A percentile compares a stretch with the other conserved stretches of the same genome.
These are phyloP conservation scores for Terfezia claveryi DNA, from an alignment of 495 filamentous ascomycete species.

Conservation along the genomic window DNA sequence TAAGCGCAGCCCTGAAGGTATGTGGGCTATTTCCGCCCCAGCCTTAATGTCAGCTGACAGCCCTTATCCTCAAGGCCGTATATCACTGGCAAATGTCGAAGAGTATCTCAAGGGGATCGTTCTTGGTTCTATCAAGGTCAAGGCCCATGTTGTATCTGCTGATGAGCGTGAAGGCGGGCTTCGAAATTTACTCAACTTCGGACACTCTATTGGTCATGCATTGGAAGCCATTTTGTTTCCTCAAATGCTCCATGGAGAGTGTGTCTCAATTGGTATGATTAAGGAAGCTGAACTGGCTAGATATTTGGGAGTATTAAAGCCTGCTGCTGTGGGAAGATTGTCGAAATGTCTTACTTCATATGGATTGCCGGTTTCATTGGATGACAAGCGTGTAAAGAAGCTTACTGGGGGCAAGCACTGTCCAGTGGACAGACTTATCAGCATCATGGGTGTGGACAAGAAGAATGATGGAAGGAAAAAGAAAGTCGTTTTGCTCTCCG, in stretches of 20 bases:
- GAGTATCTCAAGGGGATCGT: slow-evolving; percentile 68
- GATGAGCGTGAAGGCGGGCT: slow-evolving; percentile 91
- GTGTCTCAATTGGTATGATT: slow-evolving; percentile 93
- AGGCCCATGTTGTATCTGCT: slow-evolving; percentile 76
- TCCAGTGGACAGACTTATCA: slow-evolving; percentile 67
- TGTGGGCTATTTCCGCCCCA: background rate
- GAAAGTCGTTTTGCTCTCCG: slow-evolving; percentile 85
- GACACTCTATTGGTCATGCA: slow-evolving; percentile 94
- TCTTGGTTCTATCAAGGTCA: slow-evolving; percentile 68
- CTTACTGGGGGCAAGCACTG: slow-evolving; percentile 74
- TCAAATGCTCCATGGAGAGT: slow-evolving; percentile 86
- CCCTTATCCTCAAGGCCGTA: slow-evolving; percentile 18
- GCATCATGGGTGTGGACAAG: slow-evolving; percentile 94
- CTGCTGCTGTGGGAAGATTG: slow-evolving; percentile 69
- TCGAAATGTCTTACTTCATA: slow-evolving; percentile 87
- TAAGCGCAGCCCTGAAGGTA: slow-evolving; percentile 25
- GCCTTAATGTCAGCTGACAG: slow-evolving; percentile 3
- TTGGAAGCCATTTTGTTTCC: slow-evolving; percentile 89
- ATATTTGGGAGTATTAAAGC: slow-evolving; percentile 67
- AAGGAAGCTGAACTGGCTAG: slow-evolving; percentile 88
- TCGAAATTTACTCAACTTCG: slow-evolving; percentile 88
- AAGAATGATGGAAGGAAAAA: slow-evolving; percentile 94
- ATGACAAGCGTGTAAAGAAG: slow-evolving; percentile 64
- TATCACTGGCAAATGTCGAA: slow-evolving; percentile 45
- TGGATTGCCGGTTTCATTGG: slow-evolving; percentile 64